Evolutionary conservation across 768 basidiomycete genomes (phyloP), one percentile per base, ranked within the genome.

Genomic region (Termitomyces sp.): DNA sequence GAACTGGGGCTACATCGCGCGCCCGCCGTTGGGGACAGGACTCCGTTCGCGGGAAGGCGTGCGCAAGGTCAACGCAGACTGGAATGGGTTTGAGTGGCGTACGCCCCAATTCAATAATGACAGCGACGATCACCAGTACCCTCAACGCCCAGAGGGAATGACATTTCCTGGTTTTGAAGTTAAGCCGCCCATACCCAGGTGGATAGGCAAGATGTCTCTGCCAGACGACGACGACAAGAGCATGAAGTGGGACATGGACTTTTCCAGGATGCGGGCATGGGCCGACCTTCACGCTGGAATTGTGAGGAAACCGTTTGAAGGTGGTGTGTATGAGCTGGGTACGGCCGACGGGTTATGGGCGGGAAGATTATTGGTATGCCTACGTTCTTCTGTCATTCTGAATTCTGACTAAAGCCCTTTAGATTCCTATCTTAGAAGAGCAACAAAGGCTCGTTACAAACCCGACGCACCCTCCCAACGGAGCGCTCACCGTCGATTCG

Each of bases 351-450:
- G 84, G 0, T 71, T 82, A 15, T 86, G 81, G 81, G 74, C 80
- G 54, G 85, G 85, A 7, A 72, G 81, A 12, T 75, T 85, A 73
- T 62, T 82, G 49, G 83, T 85, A 42, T 46, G 81, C 77, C 4
- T 33, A 48, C 56, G 45, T 54, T 46, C 41, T 33, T 47, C 44
- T 39, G 8, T 31, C 31, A 51, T 57, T 53, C 45, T 47, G n/a
- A 12, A 26, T 54, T 26, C 15, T 53, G 18, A 24, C 39, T 28
- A 57, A 24, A 31, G 22, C 36, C n/a, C 50, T 5, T 18, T 41
- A 73, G 72, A 67, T 71, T 28, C 68, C 71, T 15, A 42, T 46
- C 0, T 49, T 60, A 59, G 60, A 31, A 22, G 58, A n/a, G 42
- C 55, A 55, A 54, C 64, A 60, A 49, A 51, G 4, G 31, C 59